Percentiles rank a stretch among this genome's conserved stretches.
These are phyloP conservation scores for Oryza coarctata DNA, from an alignment of 176 grass and related monocot genomes.

Conservation along the genomic window DNA sequence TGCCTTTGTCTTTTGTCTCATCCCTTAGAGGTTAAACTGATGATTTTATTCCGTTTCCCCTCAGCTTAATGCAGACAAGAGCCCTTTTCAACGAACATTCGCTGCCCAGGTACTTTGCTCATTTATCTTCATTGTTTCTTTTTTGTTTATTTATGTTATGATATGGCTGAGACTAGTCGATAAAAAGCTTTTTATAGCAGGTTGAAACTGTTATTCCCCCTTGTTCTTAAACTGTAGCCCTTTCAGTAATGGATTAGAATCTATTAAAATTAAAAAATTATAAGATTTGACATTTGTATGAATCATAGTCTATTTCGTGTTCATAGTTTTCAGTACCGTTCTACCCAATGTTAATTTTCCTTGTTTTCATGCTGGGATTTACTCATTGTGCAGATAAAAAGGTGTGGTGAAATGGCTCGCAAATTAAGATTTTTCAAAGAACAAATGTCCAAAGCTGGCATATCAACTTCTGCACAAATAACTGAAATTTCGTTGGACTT, in stretches of 20 bases:
- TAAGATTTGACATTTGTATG: conserved; percentile 5
- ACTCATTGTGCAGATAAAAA: conserved; percentile 70
- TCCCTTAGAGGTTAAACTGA: conserved; percentile 11
- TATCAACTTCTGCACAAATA: conserved; percentile 41
- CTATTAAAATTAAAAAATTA: background rate
- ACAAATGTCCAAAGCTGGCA: conserved; percentile 79
- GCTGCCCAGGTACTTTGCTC: conserved; percentile 76
- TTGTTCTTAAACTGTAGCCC: background rate
- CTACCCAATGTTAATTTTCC: background rate
- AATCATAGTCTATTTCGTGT: background rate
- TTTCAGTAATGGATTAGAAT: background rate
- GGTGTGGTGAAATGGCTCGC: conserved; percentile 88
- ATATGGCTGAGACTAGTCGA: background rate
- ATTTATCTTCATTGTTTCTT: background rate
- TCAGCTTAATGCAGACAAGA: conserved; percentile 98
- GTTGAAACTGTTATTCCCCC: background rate
- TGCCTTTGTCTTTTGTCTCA: background rate
- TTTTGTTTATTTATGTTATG: conserved; percentile 4
- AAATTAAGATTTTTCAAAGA: conserved; percentile 82
- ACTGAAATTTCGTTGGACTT: conserved; percentile 53
- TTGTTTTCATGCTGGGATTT: background rate
- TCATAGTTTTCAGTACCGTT: background rate
- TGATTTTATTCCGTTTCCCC: conserved; percentile 6
- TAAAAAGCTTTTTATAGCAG: background rate
- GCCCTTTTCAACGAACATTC: conserved; percentile 92